Percentiles rank a stretch among this genome's conserved stretches.
These are phyloP conservation scores for Collybia sordida DNA, from an alignment of 768 basidiomycete species.

Conservation along the genomic window DNA sequence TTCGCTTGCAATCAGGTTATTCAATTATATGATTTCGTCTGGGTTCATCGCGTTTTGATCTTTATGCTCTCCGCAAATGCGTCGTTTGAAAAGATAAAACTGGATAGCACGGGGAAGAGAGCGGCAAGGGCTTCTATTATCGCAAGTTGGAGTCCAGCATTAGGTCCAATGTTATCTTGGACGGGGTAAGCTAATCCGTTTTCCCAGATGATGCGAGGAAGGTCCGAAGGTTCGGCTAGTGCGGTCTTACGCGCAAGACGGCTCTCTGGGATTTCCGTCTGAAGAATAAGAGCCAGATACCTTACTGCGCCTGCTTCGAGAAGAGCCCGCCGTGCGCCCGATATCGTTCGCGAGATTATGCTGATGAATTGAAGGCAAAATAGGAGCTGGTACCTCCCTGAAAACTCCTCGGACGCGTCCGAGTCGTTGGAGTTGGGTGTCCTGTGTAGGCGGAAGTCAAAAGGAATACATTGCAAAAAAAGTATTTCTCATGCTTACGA, in stretches of 20 bases:
- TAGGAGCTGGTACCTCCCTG: constrained; percentile 9
- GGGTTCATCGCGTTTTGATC: too few species aligned
- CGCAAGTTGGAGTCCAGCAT: constrained; percentile 7
- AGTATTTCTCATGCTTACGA: constrained; percentile 1
- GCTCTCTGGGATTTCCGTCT: constrained; percentile 4
- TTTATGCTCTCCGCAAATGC: too few species aligned
- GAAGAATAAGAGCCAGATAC: constrained; percentile 9
- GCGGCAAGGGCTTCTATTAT: constrained; percentile 8
- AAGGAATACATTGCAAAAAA: neutral
- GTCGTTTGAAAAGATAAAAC: too few species aligned
- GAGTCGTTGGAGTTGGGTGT: neutral
- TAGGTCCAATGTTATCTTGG: neutral
- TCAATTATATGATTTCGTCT: too few species aligned
- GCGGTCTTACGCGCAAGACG: neutral
- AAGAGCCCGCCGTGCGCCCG: constrained; percentile 3
- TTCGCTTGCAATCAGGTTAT: too few species aligned
- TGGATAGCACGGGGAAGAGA: neutral
- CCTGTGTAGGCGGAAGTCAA: neutral
- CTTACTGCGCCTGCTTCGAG: constrained; percentile 9
- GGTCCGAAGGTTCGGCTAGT: neutral
- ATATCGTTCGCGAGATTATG: constrained; percentile 3
- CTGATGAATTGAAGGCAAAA: constrained; percentile 13
- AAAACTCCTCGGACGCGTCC: neutral
- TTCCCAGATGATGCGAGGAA: constrained; percentile 4
- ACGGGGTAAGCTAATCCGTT: constrained; percentile 6